Base-by-base conservation (phyloP, 129 eudicot genomes). In the Flaveria ramosissima region DNA sequence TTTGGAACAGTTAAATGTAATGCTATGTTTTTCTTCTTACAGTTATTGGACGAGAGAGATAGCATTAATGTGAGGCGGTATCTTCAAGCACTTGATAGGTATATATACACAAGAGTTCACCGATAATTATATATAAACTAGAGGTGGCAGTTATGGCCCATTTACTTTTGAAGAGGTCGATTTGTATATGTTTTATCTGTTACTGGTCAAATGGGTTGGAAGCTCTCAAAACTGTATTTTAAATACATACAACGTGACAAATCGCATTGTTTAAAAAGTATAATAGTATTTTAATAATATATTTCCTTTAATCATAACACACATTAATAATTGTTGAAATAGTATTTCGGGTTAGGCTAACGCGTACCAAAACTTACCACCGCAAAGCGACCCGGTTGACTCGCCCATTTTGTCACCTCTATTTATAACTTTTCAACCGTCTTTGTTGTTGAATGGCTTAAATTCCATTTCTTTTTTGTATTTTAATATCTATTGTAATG, bases 1-100 rank as follows among this genome's bases (percentile, higher is more conserved):
- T 66, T 4, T 64, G 14, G 12, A 27, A 16, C 13, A 3, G 26
- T 39, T 66, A 66, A 66, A n/a, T 16, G n/a, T 16, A 1, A 30
- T 68, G 53, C 42, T 78, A 50, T 51, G 27, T 21, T 21, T 69
- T 73, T 53, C 12, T 10, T 42, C 64, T 20, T 55, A 48, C 89
- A 95, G 99, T 83, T 87, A 65, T 83, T 94, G 74, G 90, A 83
- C 26, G 99, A 91, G 90, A 89, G 96, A 83, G 93, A 94, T 79
- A 84, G 88, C 84, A 73, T 72, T 68, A 95, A 95, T 63, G 89
- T 95, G 70, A 71, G 88, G 88, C 85, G 92, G 74, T 95, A 86
- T 85, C 99, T 95, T 70, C 90, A 89, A 89, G 91, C 97, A 67
- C 86, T 91, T 70, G 77, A 86, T 43, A 86, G 92, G 99, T 95